Percentiles rank a stretch among this genome's conserved stretches.
Evolutionary conservation across 805 yeast species (phyloP).

Genomic region (Metschnikowia proteae): DNA sequence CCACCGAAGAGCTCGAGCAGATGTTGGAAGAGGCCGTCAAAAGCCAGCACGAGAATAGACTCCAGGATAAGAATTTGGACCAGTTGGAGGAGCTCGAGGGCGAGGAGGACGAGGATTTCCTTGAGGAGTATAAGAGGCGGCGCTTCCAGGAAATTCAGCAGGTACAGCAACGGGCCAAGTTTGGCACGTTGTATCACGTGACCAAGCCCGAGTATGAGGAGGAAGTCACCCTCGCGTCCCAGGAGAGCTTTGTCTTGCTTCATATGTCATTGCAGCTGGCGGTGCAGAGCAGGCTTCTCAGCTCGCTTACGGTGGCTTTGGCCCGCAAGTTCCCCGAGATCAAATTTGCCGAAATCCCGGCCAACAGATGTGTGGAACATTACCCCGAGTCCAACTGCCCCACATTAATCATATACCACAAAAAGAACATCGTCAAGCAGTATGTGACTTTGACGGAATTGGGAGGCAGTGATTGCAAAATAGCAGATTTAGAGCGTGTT

Average conservation of each 20-base stretch:
- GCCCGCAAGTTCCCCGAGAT: conserved; percentile 74
- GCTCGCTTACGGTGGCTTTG: conserved; percentile 50
- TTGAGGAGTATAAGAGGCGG: conserved; percentile 70
- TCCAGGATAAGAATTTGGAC: conserved; percentile 71
- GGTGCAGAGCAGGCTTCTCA: conserved; percentile 69
- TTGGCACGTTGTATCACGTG: conserved; percentile 74
- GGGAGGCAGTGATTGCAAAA: conserved; percentile 76
- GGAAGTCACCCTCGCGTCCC: conserved; percentile 83
- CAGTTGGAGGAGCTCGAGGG: conserved; percentile 87
- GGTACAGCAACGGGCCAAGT: conserved; percentile 54
- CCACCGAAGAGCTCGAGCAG: conserved; percentile 80
- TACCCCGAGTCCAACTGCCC: conserved; percentile 92
- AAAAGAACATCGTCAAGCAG: conserved; percentile 77
- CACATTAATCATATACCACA: conserved; percentile 76
- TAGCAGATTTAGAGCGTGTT: conserved; percentile 68
- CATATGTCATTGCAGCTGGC: conserved; percentile 70
- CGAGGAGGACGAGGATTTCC: conserved; percentile 89
- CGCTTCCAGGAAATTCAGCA: conserved; percentile 71
- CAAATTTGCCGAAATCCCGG: conserved; percentile 91
- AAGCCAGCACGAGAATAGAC: conserved; percentile 75
- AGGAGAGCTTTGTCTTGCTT: conserved; percentile 58
- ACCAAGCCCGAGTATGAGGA: conserved; percentile 83
- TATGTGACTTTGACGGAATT: conserved; percentile 72
- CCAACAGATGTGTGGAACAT: conserved; percentile 83
- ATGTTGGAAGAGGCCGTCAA: conserved; percentile 80